phyloP scores from a whole-genome alignment of 768 basidiomycete genomes.

The Mycena capillaripes region DNA sequence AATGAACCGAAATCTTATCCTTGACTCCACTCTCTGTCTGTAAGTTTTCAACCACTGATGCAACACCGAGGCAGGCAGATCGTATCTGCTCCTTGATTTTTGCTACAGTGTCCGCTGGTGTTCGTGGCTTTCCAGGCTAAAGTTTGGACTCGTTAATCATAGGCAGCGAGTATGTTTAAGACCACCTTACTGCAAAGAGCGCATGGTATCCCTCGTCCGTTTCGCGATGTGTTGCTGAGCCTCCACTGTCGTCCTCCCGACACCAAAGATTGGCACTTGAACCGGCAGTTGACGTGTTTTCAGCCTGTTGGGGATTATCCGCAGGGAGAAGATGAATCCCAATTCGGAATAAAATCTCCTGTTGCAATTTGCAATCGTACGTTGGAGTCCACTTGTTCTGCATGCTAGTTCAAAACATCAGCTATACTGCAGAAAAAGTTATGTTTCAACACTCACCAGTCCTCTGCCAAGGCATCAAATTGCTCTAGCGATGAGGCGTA shows the following conservation, averaged over 20 bases:
- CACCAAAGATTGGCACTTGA: constrained; percentile 34
- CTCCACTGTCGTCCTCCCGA: constrained; percentile 39
- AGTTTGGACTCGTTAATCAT: not conserved
- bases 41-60: not conserved
- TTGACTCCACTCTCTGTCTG: constrained; percentile 46
- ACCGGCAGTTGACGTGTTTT: not conserved
- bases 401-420: not conserved
- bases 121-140: not conserved
- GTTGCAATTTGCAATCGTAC: constrained; percentile 42
- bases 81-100: not conserved
- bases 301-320: constrained; percentile 49
- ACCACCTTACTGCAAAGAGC: not conserved
- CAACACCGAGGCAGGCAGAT: constrained; percentile 37
- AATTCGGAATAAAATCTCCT: constrained; percentile 43
- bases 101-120: not conserved
- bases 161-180: not conserved
- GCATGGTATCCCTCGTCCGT: constrained; percentile 23
- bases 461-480: constrained; percentile 42
- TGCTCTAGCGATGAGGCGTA: constrained; percentile 46
- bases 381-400: constrained; percentile 24
- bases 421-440: not conserved
- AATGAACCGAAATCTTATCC: constrained; percentile 44
- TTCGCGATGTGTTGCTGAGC: constrained; percentile 38
- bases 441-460: constrained; percentile 15
- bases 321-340: constrained; percentile 41